Conservation (phyloP, 495 filamentous ascomycete genomes). For the Penicillium malachiteum region DNA sequence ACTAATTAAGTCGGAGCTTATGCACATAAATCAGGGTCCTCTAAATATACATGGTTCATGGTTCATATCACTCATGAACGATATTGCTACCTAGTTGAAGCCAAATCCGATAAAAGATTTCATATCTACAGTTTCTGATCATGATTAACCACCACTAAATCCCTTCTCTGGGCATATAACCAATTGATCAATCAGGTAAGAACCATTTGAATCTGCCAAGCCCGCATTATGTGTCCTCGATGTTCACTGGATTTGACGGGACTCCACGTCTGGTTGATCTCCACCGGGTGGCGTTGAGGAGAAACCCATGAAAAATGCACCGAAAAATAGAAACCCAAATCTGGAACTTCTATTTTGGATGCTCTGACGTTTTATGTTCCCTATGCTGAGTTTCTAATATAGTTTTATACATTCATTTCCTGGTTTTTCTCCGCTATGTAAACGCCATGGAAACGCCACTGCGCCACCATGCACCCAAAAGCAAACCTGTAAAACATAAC, state of each 20-base stretch:
- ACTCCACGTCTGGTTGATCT: slow-evolving; percentile 5
- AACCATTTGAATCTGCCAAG: background rate
- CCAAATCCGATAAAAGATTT: too few species aligned
- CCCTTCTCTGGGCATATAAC: too few species aligned
- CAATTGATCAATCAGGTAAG: too few species aligned
- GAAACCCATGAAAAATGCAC: background rate
- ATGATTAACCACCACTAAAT: too few species aligned
- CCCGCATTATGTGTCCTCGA: background rate
- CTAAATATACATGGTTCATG: background rate
- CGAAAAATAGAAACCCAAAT: background rate
- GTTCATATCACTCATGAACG: background rate
- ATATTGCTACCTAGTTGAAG: too few species aligned
- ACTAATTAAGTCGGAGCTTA: background rate
- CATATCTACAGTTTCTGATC: too few species aligned
- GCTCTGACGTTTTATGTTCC: too few species aligned
- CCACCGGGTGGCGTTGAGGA: slow-evolving; percentile 18
- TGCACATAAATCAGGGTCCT: background rate
- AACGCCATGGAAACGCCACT: slow-evolving; percentile 10
- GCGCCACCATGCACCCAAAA: background rate
- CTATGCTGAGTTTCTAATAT: too few species aligned
- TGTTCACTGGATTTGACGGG: background rate
- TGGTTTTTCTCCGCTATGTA: background rate
- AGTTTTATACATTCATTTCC: background rate
- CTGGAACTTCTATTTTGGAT: background rate
- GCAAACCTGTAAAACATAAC: background rate